Evolutionary conservation across 306 rosid species (phyloP).

Genomic region (Quercus engelmannii): DNA sequence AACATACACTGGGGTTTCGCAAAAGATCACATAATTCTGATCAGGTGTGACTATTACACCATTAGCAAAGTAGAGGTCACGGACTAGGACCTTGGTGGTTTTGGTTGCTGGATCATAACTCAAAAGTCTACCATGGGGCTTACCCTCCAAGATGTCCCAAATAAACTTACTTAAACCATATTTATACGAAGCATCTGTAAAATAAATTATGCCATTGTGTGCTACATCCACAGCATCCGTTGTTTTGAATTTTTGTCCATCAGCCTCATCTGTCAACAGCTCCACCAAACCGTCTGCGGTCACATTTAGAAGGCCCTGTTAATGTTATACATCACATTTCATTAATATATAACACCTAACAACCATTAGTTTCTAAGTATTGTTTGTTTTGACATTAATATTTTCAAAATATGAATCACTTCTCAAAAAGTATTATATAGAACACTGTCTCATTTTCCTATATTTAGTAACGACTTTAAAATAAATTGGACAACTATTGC

Average conservation of each 20-base stretch:
- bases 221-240: conserved; percentile 59
- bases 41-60: conserved; percentile 61
- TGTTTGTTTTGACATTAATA: too few species aligned
- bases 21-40: conserved; percentile 47
- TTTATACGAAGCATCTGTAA: conserved; percentile 62
- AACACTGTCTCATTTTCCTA: too few species aligned
- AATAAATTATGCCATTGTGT: conserved; percentile 51
- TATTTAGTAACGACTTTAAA: rapidly evolving
- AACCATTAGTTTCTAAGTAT: too few species aligned
- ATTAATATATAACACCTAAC: background rate
- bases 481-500: too few species aligned
- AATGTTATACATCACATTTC: background rate
- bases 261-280: conserved; percentile 38
- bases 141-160: conserved; percentile 43
- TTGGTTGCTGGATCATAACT: conserved; percentile 53
- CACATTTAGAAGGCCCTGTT: conserved; percentile 59
- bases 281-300: conserved; percentile 38
- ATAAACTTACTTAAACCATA: conserved; percentile 18
- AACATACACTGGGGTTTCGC: conserved; percentile 55
- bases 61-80: conserved; percentile 55
- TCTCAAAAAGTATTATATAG: too few species aligned
- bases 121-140: conserved; percentile 59
- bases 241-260: conserved; percentile 42
- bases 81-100: conserved; percentile 40
- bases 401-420: too few species aligned